Percentiles rank a stretch among this genome's conserved stretches.
Conservation (phyloP, 441 rosid genomes). For the Erodium trifolium region DNA sequence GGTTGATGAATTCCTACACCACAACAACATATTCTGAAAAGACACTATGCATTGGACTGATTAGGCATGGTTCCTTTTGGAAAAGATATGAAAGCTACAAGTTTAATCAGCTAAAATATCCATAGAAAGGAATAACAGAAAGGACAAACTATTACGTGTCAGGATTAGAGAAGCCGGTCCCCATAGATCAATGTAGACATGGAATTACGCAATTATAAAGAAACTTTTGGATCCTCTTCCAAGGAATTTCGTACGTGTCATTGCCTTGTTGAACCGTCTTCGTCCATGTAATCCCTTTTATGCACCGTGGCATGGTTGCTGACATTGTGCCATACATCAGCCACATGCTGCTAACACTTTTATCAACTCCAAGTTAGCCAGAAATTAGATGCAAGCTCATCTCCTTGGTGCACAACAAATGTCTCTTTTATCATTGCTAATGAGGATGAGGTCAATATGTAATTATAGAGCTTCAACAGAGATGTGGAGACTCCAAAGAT, state of each 20-base stretch:
- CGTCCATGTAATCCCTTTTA: constrained; percentile 1
- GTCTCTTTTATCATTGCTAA: background rate
- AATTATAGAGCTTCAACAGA: constrained; percentile 3
- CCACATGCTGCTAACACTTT: constrained; percentile 6
- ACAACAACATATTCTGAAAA: constrained; percentile 5
- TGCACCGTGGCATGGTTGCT: constrained; percentile 1
- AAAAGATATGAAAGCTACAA: constrained; percentile 4
- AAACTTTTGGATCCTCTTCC: constrained; percentile 1
- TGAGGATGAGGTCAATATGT: background rate
- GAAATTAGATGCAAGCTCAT: background rate
- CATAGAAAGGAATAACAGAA: background rate
- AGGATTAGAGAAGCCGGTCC: constrained; percentile 1
- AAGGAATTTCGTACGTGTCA: background rate
- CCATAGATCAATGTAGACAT: constrained; percentile 9
- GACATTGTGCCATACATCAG: background rate
- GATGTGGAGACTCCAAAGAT: background rate
- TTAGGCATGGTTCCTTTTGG: constrained; percentile 5
- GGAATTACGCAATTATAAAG: constrained; percentile 7
- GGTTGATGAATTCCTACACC: background rate
- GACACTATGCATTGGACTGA: constrained; percentile 5
- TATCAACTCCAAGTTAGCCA: constrained; percentile 4
- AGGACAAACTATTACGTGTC: constrained; percentile 3
- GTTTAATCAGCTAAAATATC: constrained; percentile 6
- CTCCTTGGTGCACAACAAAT: background rate
- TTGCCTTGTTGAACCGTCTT: constrained; percentile 3